Percentiles rank a stretch among this genome's conserved stretches.
These are phyloP conservation scores for Vitis hybrid DNA, from an alignment of 177 flowering plant genomes.

Conservation along the genomic window DNA sequence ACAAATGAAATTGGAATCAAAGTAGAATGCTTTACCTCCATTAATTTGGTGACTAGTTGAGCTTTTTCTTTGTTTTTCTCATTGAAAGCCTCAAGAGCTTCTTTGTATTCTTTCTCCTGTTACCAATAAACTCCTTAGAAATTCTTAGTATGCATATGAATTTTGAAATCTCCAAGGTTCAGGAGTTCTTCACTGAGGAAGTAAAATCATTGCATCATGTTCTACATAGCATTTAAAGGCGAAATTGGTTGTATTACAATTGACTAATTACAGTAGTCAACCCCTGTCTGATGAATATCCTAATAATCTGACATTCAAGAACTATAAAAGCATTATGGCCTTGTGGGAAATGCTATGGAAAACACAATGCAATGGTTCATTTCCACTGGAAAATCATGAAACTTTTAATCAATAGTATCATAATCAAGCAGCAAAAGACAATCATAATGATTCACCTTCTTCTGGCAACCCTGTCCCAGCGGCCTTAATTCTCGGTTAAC, in stretches of 20 bases:
- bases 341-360: background rate
- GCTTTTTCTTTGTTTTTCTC: slow-evolving; percentile 85
- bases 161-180: slow-evolving; percentile 2
- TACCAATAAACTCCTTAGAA: background rate
- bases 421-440: background rate
- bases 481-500: slow-evolving; percentile 48
- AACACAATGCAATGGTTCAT: slow-evolving; percentile 1
- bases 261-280: no score
- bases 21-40: slow-evolving; percentile 56
- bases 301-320: no score
- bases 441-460: slow-evolving; percentile 31
- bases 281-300: no score
- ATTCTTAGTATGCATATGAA: background rate
- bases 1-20: background rate
- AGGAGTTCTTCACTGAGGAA: background rate
- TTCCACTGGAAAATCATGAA: background rate
- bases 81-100: slow-evolving; percentile 75
- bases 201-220: background rate
- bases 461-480: slow-evolving; percentile 45
- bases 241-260: background rate
- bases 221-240: background rate
- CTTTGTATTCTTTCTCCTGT: slow-evolving; percentile 89
- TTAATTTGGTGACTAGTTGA: slow-evolving; percentile 63
- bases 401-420: background rate
- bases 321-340: no score